Percentiles rank a stretch among this genome's conserved stretches.
These are phyloP conservation scores for Xylaria hypoxylon DNA, from an alignment of 2,329 filamentous ascomycete genomes.

Conservation along the genomic window DNA sequence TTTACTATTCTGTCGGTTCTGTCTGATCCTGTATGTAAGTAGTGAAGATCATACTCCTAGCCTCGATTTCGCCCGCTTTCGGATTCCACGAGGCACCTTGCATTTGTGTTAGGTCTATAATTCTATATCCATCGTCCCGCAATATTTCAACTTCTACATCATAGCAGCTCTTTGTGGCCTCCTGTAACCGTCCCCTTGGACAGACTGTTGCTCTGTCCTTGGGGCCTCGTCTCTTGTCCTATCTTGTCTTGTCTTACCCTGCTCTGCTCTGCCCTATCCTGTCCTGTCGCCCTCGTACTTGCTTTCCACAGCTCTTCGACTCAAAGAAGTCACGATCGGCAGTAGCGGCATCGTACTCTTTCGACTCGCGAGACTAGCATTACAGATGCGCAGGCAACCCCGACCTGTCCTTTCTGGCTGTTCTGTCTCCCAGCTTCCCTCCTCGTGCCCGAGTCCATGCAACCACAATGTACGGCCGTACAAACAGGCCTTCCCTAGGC, in stretches of 20 bases:
- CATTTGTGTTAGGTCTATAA: constrained; percentile 6
- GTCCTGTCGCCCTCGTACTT: background rate
- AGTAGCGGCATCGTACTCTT: constrained; percentile 9
- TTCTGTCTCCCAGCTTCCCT: constrained; percentile 34
- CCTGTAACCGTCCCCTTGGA: background rate
- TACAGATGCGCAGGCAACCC: constrained; percentile 35
- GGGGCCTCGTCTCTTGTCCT: constrained; percentile 5
- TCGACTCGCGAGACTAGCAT: constrained; percentile 2
- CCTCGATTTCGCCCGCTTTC: constrained; percentile 14
- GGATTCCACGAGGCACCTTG: constrained; percentile 11
- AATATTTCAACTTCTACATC: constrained; percentile 24
- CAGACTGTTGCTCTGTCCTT: constrained; percentile 15
- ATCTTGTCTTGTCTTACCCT: background rate
- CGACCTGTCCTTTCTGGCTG: constrained; percentile 32
- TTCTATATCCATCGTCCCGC: constrained; percentile 7
- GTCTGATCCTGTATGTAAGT: constrained; percentile 22
- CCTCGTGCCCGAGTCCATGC: constrained; percentile 31
- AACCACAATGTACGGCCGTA: constrained; percentile 43
- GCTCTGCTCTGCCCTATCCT: background rate
- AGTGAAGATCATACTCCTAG: constrained; percentile 17
- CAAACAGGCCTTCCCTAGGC: constrained; percentile 46
- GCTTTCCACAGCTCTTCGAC: background rate
- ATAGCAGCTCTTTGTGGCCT: constrained; percentile 20
- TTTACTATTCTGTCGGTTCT: background rate
- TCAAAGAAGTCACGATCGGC: constrained; percentile 11